Base-by-base conservation (phyloP, 2,329 filamentous ascomycete genomes). In the Pyricularia sp. region DNA sequence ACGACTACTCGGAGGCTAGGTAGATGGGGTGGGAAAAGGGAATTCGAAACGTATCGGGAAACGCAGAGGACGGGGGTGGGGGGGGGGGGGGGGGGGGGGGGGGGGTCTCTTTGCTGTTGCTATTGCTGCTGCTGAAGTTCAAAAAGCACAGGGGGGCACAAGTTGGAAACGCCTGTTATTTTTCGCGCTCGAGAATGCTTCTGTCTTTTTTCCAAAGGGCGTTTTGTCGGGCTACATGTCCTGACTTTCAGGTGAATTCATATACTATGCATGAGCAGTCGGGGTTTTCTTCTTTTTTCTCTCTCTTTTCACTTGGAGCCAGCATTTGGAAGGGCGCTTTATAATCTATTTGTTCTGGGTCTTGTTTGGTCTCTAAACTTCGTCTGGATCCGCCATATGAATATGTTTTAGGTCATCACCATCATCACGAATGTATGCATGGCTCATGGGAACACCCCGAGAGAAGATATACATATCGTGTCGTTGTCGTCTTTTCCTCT, bases 1-100 rank as follows among this genome's bases (percentile, higher is more conserved):
- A 97, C 77, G 94, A 97, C 77, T 93, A 93, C 77, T 88, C 86
- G 14, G 86, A 88, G 78, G 81, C 84, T 42, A 81, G 84, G 25
- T 79, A 78, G 66, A 36, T 0, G 2, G 9, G 9, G 30, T 10
- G n/a, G n/a, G 10, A 31, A 36, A 36, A 36, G 33, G 12, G 11
- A 36, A 14, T 2, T 12, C 14, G n/a, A n/a, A n/a, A 31, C 14
- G n/a, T 30, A 17, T 31, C n/a, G 4, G 30, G n/a, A 65, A 36
- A 25, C 14, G 10, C 1, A n/a, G 23, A 55, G 11, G 26, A 25
- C 26, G 5, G 12, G 2, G 12, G 30, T n/a, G 20, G 28, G 20
- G n/a, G n/a, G n/a, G n/a, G 5, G 12, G 2, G 12, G 30, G 10
- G 20, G 28, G 20, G 5, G 12, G 2, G 12, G 30, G 10, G 20